phyloP scores from a whole-genome alignment of 768 basidiomycete species.

The Gyrodon lividus region DNA sequence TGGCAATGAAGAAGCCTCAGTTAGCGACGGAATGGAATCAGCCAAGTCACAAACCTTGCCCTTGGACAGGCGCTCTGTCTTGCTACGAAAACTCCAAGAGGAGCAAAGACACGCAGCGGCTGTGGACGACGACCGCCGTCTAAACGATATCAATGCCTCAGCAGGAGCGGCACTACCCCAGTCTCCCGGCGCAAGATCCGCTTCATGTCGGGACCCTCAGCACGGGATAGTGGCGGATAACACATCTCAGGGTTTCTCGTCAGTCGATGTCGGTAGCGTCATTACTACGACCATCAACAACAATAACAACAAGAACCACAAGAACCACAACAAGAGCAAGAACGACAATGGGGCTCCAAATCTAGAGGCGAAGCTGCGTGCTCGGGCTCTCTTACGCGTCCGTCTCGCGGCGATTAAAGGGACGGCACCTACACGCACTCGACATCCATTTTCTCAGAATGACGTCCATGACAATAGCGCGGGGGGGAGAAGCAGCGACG shows the following conservation, averaged over 20 bases:
- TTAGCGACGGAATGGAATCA: not conserved
- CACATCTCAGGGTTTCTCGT: slow-evolving; percentile 20
- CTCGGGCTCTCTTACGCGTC: slow-evolving; percentile 46
- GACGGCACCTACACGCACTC: not conserved
- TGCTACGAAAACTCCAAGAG: slow-evolving; percentile 43
- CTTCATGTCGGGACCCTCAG: slow-evolving; percentile 3
- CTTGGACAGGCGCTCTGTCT: slow-evolving; percentile 32
- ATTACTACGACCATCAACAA: not conserved
- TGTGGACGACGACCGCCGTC: slow-evolving; percentile 5
- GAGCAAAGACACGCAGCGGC: slow-evolving; percentile 39
- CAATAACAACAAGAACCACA: not conserved
- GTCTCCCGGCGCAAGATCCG: not conserved
- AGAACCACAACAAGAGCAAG: not conserved
- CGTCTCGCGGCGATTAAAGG: slow-evolving; percentile 48
- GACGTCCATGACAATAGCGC: not conserved
- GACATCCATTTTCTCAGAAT: not conserved
- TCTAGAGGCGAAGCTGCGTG: slow-evolving; percentile 46
- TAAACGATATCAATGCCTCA: not conserved
- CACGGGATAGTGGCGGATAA: slow-evolving; percentile 13
- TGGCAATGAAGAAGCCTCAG: not conserved
- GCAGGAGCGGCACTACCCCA: slow-evolving; percentile 1
- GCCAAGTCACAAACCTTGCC: not conserved
- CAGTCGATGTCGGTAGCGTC: not conserved
- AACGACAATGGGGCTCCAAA: not conserved
- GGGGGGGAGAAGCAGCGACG: not conserved